phyloP scores from a whole-genome alignment of 768 basidiomycete genomes.

The Scleroderma citrinum region DNA sequence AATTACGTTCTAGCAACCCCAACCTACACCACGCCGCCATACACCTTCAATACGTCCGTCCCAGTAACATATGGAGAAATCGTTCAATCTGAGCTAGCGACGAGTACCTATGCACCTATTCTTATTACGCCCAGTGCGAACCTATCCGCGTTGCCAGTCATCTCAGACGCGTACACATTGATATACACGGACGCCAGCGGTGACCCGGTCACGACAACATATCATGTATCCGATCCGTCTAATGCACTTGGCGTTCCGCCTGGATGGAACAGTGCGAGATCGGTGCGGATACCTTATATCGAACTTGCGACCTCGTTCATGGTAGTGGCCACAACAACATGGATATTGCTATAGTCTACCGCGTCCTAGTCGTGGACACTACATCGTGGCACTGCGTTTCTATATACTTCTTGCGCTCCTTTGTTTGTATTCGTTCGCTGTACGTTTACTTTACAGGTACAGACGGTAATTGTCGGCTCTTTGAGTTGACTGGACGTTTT shows the following conservation, averaged over 20 bases:
- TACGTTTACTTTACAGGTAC: no score
- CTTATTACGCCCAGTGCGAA: constrained; percentile 39
- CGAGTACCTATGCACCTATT: constrained; percentile 63
- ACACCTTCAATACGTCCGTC: constrained; percentile 65
- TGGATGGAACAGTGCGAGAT: constrained; percentile 37
- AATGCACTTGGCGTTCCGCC: constrained; percentile 61
- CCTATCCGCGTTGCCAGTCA: constrained; percentile 50
- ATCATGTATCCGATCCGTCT: constrained; percentile 38
- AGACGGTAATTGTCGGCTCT: no score
- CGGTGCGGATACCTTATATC: constrained; percentile 5
- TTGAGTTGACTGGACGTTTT: no score
- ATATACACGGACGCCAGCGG: constrained; percentile 53
- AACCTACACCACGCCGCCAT: constrained; percentile 54
- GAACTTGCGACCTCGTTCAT: constrained; percentile 7
- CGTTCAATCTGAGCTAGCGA: constrained; percentile 57
- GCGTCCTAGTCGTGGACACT: no score
- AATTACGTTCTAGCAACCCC: constrained; percentile 67
- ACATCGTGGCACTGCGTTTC: no score
- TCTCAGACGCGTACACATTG: constrained; percentile 50
- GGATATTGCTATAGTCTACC: background rate
- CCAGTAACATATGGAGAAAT: constrained; percentile 48
- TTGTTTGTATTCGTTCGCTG: no score
- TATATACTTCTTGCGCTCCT: no score
- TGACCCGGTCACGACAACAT: constrained; percentile 46
- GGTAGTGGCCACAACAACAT: background rate